Conservation (phyloP, 2,329 filamentous ascomycete species). For the Aspergillus pseudonomiae region DNA sequence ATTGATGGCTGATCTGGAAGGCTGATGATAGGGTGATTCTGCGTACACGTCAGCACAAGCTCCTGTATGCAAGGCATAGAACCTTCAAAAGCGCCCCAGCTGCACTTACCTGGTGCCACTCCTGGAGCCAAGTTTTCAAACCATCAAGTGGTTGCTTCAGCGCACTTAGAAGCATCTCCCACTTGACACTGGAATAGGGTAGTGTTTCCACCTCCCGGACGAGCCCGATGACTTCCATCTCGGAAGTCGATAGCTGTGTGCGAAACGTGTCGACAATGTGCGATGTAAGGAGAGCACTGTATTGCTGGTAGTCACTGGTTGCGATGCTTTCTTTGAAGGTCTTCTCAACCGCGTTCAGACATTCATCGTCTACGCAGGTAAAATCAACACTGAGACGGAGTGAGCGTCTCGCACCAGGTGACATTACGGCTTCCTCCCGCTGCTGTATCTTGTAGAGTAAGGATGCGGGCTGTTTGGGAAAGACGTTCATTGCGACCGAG, state of each 20-base stretch:
- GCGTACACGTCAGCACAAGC: slow-evolving; percentile 6
- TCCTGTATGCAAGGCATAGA: neutral
- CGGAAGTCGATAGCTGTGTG: slow-evolving; percentile 48
- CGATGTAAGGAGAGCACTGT: slow-evolving; percentile 56
- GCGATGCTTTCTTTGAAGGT: slow-evolving; percentile 52
- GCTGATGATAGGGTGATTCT: slow-evolving; percentile 38
- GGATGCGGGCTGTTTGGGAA: slow-evolving; percentile 78
- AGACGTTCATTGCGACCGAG: slow-evolving; percentile 62
- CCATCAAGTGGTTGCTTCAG: slow-evolving; percentile 50
- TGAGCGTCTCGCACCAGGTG: slow-evolving; percentile 32
- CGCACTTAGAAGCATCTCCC: slow-evolving; percentile 56
- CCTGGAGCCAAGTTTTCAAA: slow-evolving; percentile 54
- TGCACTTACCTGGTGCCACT: slow-evolving; percentile 59
- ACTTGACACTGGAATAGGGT: slow-evolving; percentile 55
- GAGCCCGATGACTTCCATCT: slow-evolving; percentile 59
- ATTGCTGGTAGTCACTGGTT: slow-evolving; percentile 49
- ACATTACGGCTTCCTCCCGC: slow-evolving; percentile 19
- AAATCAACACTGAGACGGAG: slow-evolving; percentile 71
- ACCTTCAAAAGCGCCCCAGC: slow-evolving; percentile 13
- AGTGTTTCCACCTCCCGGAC: slow-evolving; percentile 56
- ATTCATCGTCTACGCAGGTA: slow-evolving; percentile 74
- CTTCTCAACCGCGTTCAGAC: slow-evolving; percentile 54
- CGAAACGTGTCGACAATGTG: slow-evolving; percentile 53
- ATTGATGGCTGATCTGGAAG: slow-evolving; percentile 36
- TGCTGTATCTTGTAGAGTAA: slow-evolving; percentile 74